Percentiles rank a stretch among this genome's conserved stretches.
Evolutionary conservation across 352 stramenopile genomes (phyloP).

Genomic region (Globisporangium rhizosaccharum): DNA sequence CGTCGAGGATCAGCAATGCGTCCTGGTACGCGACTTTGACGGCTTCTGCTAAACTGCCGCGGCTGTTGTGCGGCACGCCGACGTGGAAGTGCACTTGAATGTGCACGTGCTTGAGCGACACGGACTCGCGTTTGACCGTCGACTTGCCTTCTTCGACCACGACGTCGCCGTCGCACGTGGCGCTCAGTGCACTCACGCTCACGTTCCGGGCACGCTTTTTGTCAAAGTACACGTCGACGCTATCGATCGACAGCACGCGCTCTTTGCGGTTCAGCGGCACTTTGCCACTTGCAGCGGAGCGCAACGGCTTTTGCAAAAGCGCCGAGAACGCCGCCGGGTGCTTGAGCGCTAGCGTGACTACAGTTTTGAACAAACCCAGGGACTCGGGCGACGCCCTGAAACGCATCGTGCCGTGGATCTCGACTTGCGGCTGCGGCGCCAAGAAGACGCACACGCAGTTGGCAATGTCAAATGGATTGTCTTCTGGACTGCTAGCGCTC

Average conservation of each 20-base stretch:
- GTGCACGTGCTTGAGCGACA: constrained; percentile 17
- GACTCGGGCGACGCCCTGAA: constrained; percentile 22
- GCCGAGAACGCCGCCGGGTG: constrained; percentile 10
- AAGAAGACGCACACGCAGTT: constrained; percentile 46
- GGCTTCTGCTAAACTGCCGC: constrained; percentile 27
- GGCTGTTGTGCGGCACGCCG: constrained; percentile 34
- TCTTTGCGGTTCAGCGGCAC: constrained; percentile 37
- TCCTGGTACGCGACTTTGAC: constrained; percentile 26
- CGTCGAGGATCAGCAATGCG: constrained; percentile 21
- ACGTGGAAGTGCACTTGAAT: constrained; percentile 38
- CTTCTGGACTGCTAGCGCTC: not conserved
- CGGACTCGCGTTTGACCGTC: constrained; percentile 1
- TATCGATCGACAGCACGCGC: constrained; percentile 32
- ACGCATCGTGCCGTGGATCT: constrained; percentile 31
- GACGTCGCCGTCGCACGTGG: constrained; percentile 13
- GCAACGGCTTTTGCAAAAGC: constrained; percentile 37
- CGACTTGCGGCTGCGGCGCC: constrained; percentile 31
- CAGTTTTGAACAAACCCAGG: constrained; percentile 25
- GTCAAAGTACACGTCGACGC: constrained; percentile 22
- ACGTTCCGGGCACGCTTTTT: constrained; percentile 16
- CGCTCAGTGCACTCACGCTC: constrained; percentile 12
- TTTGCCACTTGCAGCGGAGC: constrained; percentile 24
- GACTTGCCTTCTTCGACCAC: constrained; percentile 3
- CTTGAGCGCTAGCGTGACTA: constrained; percentile 17
- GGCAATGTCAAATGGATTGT: constrained; percentile 22